Evolutionary conservation across 2,329 filamentous ascomycete genomes (phyloP).

Genomic region (Fusarium sp.): DNA sequence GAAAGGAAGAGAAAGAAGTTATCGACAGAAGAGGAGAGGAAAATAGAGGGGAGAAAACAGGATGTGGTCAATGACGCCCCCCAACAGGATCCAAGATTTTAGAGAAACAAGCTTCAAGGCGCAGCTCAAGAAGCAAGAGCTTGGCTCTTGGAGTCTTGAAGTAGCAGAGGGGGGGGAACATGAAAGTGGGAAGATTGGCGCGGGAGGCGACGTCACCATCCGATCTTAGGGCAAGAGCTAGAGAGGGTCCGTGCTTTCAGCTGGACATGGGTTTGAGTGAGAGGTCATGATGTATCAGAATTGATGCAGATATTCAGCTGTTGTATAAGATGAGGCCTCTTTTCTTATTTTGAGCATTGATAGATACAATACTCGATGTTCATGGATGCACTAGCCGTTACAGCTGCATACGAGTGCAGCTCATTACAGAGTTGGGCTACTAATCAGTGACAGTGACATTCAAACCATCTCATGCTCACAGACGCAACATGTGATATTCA

Average conservation of each 20-base stretch:
- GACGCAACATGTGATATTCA: not conserved
- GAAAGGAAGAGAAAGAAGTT: not conserved
- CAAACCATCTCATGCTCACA: not conserved
- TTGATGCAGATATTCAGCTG: not conserved
- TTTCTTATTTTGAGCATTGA: not conserved
- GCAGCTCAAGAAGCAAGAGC: conserved; percentile 6
- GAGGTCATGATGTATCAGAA: conserved; percentile 3
- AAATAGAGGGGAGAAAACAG: conserved; percentile 21
- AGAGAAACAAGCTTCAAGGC: conserved; percentile 42
- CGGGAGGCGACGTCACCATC: conserved; percentile 39
- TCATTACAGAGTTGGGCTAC: not conserved
- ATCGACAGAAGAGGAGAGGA: not conserved
- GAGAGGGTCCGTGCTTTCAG: conserved; percentile 16
- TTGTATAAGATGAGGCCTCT: not conserved
- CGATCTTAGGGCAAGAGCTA: conserved; percentile 21
- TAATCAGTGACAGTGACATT: not conserved
- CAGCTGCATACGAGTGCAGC: not conserved
- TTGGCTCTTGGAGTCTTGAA: conserved; percentile 13
- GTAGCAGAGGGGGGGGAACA: conserved; percentile 8
- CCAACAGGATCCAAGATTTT: conserved; percentile 21
- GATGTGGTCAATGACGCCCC: conserved; percentile 40
- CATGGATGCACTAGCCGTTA: not conserved
- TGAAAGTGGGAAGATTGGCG: conserved; percentile 15
- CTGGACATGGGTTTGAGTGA: not conserved
- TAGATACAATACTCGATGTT: not conserved